Percentiles rank a stretch among this genome's conserved stretches.
Evolutionary conservation across 1,284 basidiomycete species (phyloP).

Genomic region (Cryptococcus depauperatus): DNA sequence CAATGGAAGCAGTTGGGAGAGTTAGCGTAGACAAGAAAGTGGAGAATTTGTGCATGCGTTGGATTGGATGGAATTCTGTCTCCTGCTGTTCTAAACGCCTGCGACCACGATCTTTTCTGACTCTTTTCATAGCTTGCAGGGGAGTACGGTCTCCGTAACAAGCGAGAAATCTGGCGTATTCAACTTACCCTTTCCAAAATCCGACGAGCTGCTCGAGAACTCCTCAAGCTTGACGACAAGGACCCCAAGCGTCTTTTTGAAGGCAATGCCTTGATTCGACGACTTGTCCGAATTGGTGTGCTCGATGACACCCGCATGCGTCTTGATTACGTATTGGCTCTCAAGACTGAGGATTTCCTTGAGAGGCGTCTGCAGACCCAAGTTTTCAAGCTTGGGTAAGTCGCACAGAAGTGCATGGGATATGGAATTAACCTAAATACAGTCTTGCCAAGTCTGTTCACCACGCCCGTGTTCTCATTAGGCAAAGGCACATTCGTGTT

Average conservation of each 20-base stretch:
- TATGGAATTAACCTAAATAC: neutral
- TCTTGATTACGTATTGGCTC: conserved; percentile 98
- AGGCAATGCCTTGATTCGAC: conserved; percentile 94
- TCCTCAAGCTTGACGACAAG: conserved; percentile 99
- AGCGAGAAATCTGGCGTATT: conserved; percentile 99
- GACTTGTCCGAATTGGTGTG: conserved; percentile 98
- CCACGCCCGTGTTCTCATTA: conserved; percentile 96
- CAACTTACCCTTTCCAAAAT: conserved; percentile 98
- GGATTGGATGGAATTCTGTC: neutral
- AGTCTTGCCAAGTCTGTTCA: conserved; percentile 98
- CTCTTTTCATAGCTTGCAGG: conserved; percentile 70
- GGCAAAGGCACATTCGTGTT: conserved; percentile 75
- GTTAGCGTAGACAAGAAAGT: neutral
- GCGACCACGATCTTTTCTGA: too few relatives aligned
- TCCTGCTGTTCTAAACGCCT: neutral
- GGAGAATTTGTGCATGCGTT: neutral
- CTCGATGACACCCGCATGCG: conserved; percentile 98
- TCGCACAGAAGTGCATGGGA: conserved; percentile 1
- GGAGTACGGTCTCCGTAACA: conserved; percentile 99
- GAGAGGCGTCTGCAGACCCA: conserved; percentile 98
- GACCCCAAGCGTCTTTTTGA: conserved; percentile 99
- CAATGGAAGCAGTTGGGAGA: neutral
- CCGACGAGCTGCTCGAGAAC: conserved; percentile 99
- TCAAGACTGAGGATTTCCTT: conserved; percentile 99
- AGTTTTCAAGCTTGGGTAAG: conserved; percentile 80